These are phyloP conservation scores for Beauveria bassiana DNA, from an alignment of 2,329 filamentous ascomycete species.

Conservation along the genomic window DNA sequence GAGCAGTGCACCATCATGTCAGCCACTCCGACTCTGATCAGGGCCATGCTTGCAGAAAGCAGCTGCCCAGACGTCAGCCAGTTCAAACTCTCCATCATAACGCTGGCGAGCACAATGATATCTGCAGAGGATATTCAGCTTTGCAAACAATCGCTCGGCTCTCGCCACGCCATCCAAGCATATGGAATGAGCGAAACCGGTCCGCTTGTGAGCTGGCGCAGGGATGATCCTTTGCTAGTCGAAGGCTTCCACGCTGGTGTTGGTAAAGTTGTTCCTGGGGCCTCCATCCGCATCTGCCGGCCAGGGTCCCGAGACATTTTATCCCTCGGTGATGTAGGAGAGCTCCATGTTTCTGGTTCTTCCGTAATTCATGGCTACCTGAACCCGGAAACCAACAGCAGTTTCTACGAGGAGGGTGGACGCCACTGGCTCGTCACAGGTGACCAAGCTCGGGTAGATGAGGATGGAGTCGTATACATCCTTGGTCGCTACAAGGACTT, in stretches of 20 bases:
- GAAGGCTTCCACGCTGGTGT: constrained; percentile 32
- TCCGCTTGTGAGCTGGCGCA: constrained; percentile 32
- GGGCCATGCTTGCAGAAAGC: constrained; percentile 24
- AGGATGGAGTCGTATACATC: constrained; percentile 30
- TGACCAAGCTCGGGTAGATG: constrained; percentile 32
- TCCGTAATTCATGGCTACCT: constrained; percentile 29
- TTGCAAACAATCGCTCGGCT: constrained; percentile 25
- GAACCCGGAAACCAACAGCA: constrained; percentile 17
- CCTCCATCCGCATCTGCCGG: constrained; percentile 29
- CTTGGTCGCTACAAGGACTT: constrained; percentile 37
- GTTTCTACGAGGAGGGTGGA: constrained; percentile 28
- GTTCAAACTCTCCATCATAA: constrained; percentile 25
- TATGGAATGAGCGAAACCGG: constrained; percentile 41
- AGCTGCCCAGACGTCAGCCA: constrained; percentile 19
- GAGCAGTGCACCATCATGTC: constrained; percentile 31
- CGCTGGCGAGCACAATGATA: constrained; percentile 27
- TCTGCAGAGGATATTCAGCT: constrained; percentile 23
- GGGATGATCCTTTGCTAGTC: constrained; percentile 21
- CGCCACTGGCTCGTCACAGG: constrained; percentile 32
- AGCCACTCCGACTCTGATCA: constrained; percentile 31
- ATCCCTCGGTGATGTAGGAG: constrained; percentile 26
- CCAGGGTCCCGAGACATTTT: constrained; percentile 24
- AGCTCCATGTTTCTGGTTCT: constrained; percentile 32
- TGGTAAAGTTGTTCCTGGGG: constrained; percentile 33
- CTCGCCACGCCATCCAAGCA: constrained; percentile 25